Evolutionary conservation across 202 grass and related monocot genomes (phyloP), one percentile per base, ranked within the genome.

Genomic region (Zoysia matrella): DNA sequence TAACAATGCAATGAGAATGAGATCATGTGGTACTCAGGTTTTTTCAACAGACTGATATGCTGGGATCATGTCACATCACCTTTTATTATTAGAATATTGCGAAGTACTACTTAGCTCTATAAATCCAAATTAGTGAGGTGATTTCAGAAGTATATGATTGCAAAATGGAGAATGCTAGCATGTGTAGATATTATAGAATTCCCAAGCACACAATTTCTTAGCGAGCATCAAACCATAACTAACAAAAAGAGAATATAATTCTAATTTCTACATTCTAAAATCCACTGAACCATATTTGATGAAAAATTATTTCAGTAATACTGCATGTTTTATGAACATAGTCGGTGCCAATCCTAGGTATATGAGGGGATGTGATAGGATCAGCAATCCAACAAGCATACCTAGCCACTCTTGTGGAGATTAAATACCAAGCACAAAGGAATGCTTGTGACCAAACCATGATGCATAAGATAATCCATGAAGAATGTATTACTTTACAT

Each of bases 111-210:
- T n/a, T n/a, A n/a, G n/a, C n/a, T n/a, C n/a, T n/a, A n/a, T n/a
- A n/a, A n/a, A 67, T 60, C 44, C 18, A 54, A 57, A 22, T 40
- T 6, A 47, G n/a, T 16, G 9, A 69, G 6, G 11, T 3, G 41
- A 44, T 48, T 4, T 22, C 49, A 49, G 49, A 76, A 76, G 64
- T 63, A 30, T 30, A n/a, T n/a, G 64, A 64, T 30, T 13, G 50
- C 18, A 52, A 76, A 61, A 67, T 40, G 16, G 39, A 11, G 12
- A 53, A 69, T 74, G 46, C 41, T 36, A 50, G 15, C 44, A 15
- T 63, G 53, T 69, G 69, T 63, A 83, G 2, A 54, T 53, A 49
- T 55, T 61, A 71, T 72, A 16, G 60, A 65, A 65, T 47, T 84
- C 66, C 13, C 63, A 4, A 47, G 16, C 12, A 47, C 53, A 84